Evolutionary conservation across 345 rosid species (phyloP).

Genomic region (Aegle marmelos): DNA sequence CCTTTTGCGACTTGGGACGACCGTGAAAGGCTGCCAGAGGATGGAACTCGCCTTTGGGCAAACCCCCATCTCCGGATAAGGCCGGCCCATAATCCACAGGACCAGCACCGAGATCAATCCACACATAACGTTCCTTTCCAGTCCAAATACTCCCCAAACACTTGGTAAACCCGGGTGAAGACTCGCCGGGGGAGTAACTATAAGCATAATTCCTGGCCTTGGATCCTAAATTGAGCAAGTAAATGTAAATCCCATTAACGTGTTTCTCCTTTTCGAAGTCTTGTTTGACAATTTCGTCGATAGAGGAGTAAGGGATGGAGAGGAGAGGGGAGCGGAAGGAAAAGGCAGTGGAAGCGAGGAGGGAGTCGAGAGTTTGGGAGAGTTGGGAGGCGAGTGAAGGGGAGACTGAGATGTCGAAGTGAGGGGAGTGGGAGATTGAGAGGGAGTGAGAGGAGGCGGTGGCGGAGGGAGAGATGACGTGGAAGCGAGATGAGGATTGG

Average conservation of each 20-base stretch:
- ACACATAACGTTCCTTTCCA: conserved; percentile 78
- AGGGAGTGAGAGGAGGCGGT: conserved; percentile 37
- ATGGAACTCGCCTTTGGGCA: conserved; percentile 91
- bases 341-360: conserved; percentile 48
- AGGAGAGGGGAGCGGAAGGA: conserved; percentile 64
- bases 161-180: conserved; percentile 81
- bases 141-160: conserved; percentile 89
- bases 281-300: conserved; percentile 55
- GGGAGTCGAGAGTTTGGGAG: conserved; percentile 40
- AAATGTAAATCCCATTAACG: conserved; percentile 63
- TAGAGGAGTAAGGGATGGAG: conserved; percentile 43
- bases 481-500: conserved; percentile 26
- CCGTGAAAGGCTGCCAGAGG: conserved; percentile 87
- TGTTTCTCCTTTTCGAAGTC: conserved; percentile 72
- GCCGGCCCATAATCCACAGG: conserved; percentile 97
- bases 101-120: conserved; percentile 92
- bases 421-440: conserved; percentile 42
- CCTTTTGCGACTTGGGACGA: conserved; percentile 80
- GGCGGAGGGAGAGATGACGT: conserved; percentile 43
- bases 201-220: conserved; percentile 67
- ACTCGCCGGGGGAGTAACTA: conserved; percentile 62
- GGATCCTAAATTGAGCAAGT: conserved; percentile 62
- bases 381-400: conserved; percentile 38
- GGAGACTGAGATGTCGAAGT: conserved; percentile 47
- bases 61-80: conserved; percentile 87